phyloP scores from a whole-genome alignment of 768 basidiomycete genomes.

The Gelatoporia subvermispora region DNA sequence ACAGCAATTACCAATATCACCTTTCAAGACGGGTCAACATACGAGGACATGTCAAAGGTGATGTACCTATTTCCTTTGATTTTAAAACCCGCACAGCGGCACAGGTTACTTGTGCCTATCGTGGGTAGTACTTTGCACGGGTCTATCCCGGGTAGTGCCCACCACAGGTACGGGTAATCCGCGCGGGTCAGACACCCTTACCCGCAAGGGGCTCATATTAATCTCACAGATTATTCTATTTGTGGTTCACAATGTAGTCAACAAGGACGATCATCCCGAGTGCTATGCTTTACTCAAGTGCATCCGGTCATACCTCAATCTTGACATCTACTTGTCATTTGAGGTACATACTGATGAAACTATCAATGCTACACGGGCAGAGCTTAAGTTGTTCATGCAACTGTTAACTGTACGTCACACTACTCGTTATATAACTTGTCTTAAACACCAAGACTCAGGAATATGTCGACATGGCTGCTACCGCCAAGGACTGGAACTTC shows the following conservation, averaged over 20 bases:
- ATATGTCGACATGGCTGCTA: not conserved
- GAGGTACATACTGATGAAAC: not conserved
- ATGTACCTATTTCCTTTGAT: not conserved
- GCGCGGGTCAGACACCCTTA: no score
- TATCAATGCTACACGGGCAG: not conserved
- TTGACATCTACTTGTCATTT: slow-evolving; percentile 1
- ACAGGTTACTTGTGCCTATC: no score
- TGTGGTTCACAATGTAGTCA: slow-evolving; percentile 2
- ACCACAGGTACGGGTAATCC: no score
- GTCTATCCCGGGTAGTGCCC: no score
- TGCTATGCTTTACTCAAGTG: not conserved
- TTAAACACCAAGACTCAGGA: not conserved
- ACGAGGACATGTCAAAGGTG: not conserved
- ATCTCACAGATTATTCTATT: slow-evolving; percentile 2
- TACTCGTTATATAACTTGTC: not conserved
- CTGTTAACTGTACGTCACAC: not conserved
- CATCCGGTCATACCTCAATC: not conserved
- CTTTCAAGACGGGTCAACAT: slow-evolving; percentile 3
- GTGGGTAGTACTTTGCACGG: no score
- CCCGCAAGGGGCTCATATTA: no score
- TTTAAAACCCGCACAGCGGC: no score
- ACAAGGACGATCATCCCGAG: not conserved
- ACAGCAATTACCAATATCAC: not conserved
- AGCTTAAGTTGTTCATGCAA: not conserved
- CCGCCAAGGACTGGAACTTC: slow-evolving; percentile 11